Evolutionary conservation across 805 yeast genomes (phyloP).

Genomic region (Saturnispora bothae): DNA sequence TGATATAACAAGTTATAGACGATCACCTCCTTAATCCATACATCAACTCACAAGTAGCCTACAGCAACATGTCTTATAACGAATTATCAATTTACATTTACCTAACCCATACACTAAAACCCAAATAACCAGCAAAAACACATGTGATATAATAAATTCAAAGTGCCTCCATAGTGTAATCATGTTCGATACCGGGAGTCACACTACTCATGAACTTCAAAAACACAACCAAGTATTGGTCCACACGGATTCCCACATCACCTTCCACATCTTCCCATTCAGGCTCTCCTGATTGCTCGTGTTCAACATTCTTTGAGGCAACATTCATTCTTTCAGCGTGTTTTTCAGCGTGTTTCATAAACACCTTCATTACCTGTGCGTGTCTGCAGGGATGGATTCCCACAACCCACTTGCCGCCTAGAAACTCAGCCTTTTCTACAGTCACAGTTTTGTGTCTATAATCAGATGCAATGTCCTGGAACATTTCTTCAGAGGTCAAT

Average conservation of each 20-base stretch:
- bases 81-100: too few species aligned
- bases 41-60: too few species aligned
- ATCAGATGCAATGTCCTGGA: constrained; percentile 86
- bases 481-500: constrained; percentile 79
- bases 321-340: not conserved
- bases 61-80: too few species aligned
- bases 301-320: constrained; percentile 2
- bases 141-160: too few species aligned
- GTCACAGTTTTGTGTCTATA: constrained; percentile 95
- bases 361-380: constrained; percentile 84
- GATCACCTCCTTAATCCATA: too few species aligned
- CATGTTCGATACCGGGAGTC: constrained; percentile 95
- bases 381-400: constrained; percentile 96
- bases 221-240: constrained; percentile 82
- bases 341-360: constrained; percentile 49
- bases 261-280: constrained; percentile 15
- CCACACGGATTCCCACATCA: constrained; percentile 56
- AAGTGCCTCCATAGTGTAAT: constrained; percentile 95
- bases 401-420: constrained; percentile 62
- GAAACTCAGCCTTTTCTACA: constrained; percentile 84
- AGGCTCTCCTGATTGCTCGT: constrained; percentile 12
- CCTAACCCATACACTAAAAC: too few species aligned
- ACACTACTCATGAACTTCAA: constrained; percentile 93
- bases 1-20: too few species aligned
- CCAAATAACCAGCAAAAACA: too few species aligned